Evolutionary conservation across 2,329 filamentous ascomycete species (phyloP).

Genomic region (Tolypocladium album): DNA sequence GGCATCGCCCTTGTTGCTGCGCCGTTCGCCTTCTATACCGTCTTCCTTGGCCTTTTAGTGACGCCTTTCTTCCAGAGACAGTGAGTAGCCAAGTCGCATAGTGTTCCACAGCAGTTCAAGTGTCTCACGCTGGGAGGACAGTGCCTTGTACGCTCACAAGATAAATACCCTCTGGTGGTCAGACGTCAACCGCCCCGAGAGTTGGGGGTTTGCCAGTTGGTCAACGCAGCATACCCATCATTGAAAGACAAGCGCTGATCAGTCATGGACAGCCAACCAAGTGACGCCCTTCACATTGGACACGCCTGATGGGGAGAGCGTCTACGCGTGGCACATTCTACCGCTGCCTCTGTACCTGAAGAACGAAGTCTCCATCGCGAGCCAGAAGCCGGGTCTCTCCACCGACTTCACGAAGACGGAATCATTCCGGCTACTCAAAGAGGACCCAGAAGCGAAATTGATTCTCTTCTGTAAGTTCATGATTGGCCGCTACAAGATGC

Average conservation of each 20-base stretch:
- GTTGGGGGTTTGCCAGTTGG: conserved; percentile 76
- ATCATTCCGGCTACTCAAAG: conserved; percentile 50
- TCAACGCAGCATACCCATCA: conserved; percentile 1
- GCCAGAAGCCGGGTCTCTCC: conserved; percentile 37
- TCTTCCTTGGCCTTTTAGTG: conserved; percentile 54
- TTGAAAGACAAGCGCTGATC: not conserved
- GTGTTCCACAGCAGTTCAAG: not conserved
- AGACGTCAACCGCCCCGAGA: conserved; percentile 65
- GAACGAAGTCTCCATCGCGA: conserved; percentile 53
- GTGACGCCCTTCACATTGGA: conserved; percentile 73
- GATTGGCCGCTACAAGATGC: not conserved
- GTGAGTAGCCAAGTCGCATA: conserved; percentile 37
- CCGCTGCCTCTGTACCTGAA: conserved; percentile 66
- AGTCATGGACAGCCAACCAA: conserved; percentile 55
- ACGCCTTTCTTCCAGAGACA: conserved; percentile 68
- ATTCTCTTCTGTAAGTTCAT: conserved; percentile 49
- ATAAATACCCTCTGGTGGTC: conserved; percentile 62
- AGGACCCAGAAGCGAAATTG: conserved; percentile 52
- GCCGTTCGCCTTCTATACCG: conserved; percentile 53
- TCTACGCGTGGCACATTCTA: conserved; percentile 88
- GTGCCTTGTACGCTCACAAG: conserved; percentile 75
- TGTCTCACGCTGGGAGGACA: conserved; percentile 22
- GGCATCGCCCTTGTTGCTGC: conserved; percentile 45
- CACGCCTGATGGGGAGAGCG: conserved; percentile 62
- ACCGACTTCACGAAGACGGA: conserved; percentile 43